Conservation (phyloP, 805 yeast species). For the Barnettozyma populi region DNA sequence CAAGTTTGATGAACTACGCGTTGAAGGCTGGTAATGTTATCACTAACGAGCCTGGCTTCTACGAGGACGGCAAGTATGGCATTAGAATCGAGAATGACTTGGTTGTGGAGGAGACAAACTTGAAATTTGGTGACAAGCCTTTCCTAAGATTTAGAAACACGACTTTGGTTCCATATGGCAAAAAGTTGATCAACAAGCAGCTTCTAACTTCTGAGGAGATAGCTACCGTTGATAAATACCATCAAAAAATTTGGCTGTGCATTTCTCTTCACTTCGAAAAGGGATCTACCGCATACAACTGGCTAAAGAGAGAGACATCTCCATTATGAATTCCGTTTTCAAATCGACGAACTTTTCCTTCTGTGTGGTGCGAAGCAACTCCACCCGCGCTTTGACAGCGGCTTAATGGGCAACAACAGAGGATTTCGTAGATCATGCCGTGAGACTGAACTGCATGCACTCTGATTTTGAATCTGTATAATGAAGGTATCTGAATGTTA, state of each 20-base stretch:
- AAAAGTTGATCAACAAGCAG: slow-evolving; percentile 56
- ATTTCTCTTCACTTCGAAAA: slow-evolving; percentile 47
- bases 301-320: slow-evolving; percentile 61
- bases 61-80: slow-evolving; percentile 86
- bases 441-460: not conserved
- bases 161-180: slow-evolving; percentile 82
- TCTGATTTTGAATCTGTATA: too few species aligned
- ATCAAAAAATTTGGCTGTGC: slow-evolving; percentile 48
- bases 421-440: too few species aligned
- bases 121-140: slow-evolving; percentile 48
- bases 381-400: not conserved
- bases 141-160: slow-evolving; percentile 75
- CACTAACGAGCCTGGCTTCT: slow-evolving; percentile 93
- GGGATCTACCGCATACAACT: slow-evolving; percentile 54
- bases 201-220: slow-evolving; percentile 59
- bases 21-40: slow-evolving; percentile 64
- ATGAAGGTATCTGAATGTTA: not conserved
- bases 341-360: not conserved
- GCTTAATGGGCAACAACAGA: too few species aligned
- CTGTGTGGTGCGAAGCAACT: not conserved
- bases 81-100: slow-evolving; percentile 85
- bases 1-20: slow-evolving; percentile 45
- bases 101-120: slow-evolving; percentile 39
- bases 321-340: slow-evolving; percentile 5
- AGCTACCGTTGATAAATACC: slow-evolving; percentile 64